Evolutionary conservation across 2,329 filamentous ascomycete genomes (phyloP).

Genomic region (Penicillium sp.): DNA sequence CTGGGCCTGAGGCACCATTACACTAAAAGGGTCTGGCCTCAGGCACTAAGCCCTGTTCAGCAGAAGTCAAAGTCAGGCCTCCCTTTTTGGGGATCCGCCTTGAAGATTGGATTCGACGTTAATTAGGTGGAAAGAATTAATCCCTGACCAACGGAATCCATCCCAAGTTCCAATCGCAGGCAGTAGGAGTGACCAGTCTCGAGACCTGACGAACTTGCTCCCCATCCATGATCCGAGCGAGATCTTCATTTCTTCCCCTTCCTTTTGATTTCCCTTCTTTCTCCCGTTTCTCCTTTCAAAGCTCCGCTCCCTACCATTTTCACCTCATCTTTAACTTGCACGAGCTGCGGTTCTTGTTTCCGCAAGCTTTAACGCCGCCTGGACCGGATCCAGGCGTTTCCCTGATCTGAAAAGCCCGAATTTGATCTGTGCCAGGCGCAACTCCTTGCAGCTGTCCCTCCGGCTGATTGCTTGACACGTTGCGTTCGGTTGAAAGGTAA

Average conservation of each 20-base stretch:
- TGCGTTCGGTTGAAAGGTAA: constrained; percentile 23
- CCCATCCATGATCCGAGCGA: constrained; percentile 14
- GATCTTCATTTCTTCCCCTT: constrained; percentile 18
- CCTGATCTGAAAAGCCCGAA: neutral
- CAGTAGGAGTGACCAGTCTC: neutral
- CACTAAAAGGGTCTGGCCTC: constrained; percentile 17
- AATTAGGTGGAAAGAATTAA: constrained; percentile 17
- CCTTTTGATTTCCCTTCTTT: constrained; percentile 4
- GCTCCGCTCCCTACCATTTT: constrained; percentile 7
- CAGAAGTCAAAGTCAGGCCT: constrained; percentile 22
- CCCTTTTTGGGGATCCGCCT: constrained; percentile 19
- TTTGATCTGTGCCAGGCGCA: neutral
- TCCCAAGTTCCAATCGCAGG: constrained; percentile 10
- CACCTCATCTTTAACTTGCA: constrained; percentile 4
- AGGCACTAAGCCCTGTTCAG: constrained; percentile 19
- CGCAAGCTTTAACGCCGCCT: neutral
- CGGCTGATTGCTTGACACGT: constrained; percentile 25
- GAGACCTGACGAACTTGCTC: constrained; percentile 9
- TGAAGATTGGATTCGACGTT: constrained; percentile 16
- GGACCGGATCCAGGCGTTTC: neutral
- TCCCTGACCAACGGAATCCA: constrained; percentile 24
- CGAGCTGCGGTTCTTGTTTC: constrained; percentile 10
- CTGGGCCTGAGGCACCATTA: neutral
- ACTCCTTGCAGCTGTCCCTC: constrained; percentile 29
- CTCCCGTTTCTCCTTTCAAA: constrained; percentile 3